Conservation (phyloP, 2,329 filamentous ascomycete species). For the Chrysosporium queenslandicum region DNA sequence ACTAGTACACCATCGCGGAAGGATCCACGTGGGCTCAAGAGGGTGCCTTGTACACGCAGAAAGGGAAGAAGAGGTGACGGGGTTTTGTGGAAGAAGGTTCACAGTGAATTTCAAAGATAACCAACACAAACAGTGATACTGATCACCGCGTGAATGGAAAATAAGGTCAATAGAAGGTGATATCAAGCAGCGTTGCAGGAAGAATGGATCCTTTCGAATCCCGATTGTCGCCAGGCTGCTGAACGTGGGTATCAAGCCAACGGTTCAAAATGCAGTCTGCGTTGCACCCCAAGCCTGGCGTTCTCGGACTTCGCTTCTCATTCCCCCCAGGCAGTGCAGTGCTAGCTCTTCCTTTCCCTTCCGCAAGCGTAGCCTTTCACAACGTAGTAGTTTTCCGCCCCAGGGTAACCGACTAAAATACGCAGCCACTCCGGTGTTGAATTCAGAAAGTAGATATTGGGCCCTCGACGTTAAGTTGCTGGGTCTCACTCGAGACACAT, state of each 20-base stretch:
- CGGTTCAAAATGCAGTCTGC: not conserved
- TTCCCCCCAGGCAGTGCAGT: not conserved
- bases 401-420: not conserved
- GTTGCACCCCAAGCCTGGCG: slow-evolving; percentile 2
- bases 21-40: not conserved
- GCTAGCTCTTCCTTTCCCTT: not conserved
- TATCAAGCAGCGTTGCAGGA: slow-evolving; percentile 15
- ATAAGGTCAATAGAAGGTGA: not conserved
- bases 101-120: not conserved
- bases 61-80: not conserved
- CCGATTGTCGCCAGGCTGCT: not conserved
- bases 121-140: not conserved
- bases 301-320: not conserved
- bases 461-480: too few species aligned
- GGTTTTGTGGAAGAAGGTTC: not conserved
- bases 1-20: slow-evolving; percentile 3
- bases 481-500: not conserved
- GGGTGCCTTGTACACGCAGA: not conserved
- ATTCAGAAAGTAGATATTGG: not conserved
- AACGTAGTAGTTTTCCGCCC: not conserved
- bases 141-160: slow-evolving; percentile 1
- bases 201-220: slow-evolving; percentile 8
- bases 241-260: not conserved
- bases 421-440: not conserved
- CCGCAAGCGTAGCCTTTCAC: not conserved